phyloP scores from a whole-genome alignment of 2,329 filamentous ascomycete species.

The Xylariaceae sp. region DNA sequence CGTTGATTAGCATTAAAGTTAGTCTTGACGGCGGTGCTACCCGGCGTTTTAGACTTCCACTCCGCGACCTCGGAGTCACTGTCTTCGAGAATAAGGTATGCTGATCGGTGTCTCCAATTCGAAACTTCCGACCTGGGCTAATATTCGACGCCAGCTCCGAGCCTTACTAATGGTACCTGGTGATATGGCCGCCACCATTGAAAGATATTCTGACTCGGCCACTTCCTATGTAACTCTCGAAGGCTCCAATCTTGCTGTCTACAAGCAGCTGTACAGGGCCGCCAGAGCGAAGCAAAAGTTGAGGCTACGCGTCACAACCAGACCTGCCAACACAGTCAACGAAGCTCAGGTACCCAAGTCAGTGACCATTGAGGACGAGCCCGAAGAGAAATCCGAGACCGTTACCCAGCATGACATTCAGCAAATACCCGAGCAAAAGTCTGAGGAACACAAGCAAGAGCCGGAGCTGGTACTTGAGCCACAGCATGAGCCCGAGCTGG shows the following conservation, averaged over 20 bases:
- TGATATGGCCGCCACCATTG: slow-evolving; percentile 62
- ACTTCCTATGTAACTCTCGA: slow-evolving; percentile 75
- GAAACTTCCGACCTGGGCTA: not conserved
- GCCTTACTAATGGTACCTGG: slow-evolving; percentile 58
- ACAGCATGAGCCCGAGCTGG: not conserved
- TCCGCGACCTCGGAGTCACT: slow-evolving; percentile 72
- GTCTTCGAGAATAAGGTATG: slow-evolving; percentile 80
- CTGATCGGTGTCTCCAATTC: not conserved
- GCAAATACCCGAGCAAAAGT: not conserved
- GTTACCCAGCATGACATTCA: not conserved
- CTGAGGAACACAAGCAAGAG: not conserved
- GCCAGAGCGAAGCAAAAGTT: slow-evolving; percentile 98
- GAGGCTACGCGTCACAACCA: slow-evolving; percentile 67
- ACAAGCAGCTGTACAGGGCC: slow-evolving; percentile 94
- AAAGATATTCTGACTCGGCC: slow-evolving; percentile 94
- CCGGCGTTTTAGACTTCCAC: slow-evolving; percentile 81
- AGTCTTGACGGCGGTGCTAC: slow-evolving; percentile 66
- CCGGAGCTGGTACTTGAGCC: not conserved
- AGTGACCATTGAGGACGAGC: slow-evolving; percentile 48
- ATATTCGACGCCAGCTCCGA: slow-evolving; percentile 53
- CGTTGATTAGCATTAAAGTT: slow-evolving; percentile 80
- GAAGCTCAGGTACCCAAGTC: slow-evolving; percentile 35
- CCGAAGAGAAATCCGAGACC: slow-evolving; percentile 19
- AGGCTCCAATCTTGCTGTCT: slow-evolving; percentile 70
- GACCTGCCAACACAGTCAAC: slow-evolving; percentile 27